Percentiles rank a stretch among this genome's conserved stretches.
Conservation (phyloP, 2,329 filamentous ascomycete genomes). For the Sporothrix humicola region DNA sequence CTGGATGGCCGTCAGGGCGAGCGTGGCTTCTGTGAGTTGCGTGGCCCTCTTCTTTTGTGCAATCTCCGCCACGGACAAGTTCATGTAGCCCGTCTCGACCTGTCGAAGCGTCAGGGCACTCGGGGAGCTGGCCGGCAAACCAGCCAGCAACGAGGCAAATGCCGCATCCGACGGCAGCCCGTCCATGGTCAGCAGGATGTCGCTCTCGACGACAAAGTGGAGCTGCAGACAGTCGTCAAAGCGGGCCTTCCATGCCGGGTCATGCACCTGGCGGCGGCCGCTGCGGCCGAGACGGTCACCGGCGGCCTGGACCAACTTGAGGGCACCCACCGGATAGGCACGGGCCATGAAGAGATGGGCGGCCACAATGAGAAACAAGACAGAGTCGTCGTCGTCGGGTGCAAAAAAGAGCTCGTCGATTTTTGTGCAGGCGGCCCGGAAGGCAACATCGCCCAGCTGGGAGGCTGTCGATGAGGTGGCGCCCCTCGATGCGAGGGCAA, state of each 20-base stretch:
- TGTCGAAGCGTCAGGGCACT: neutral
- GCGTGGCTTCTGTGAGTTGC: neutral
- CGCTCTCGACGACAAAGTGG: neutral
- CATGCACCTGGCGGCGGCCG: neutral
- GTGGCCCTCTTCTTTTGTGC: neutral
- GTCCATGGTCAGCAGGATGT: slow-evolving; percentile 7
- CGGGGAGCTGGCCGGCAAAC: neutral
- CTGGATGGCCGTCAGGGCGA: neutral
- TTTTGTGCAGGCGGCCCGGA: neutral
- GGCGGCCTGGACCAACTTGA: neutral
- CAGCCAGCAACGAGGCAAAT: neutral
- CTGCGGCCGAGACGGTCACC: slow-evolving; percentile 7
- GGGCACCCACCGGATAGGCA: neutral
- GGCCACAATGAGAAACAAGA: neutral
- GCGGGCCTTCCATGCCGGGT: neutral
- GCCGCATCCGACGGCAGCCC: neutral
- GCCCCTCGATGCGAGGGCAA: neutral
- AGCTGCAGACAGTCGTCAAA: slow-evolving; percentile 7
- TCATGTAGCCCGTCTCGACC: slow-evolving; percentile 19
- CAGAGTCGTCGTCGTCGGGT: neutral
- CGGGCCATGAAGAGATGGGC: neutral
- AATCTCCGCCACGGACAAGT: slow-evolving; percentile 1
- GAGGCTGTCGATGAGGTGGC: neutral
- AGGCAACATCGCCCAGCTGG: neutral
- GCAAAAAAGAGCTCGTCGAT: neutral